Conservation (phyloP, 1,139 yeast genomes). For the Geotrichum citri-aurantii region DNA sequence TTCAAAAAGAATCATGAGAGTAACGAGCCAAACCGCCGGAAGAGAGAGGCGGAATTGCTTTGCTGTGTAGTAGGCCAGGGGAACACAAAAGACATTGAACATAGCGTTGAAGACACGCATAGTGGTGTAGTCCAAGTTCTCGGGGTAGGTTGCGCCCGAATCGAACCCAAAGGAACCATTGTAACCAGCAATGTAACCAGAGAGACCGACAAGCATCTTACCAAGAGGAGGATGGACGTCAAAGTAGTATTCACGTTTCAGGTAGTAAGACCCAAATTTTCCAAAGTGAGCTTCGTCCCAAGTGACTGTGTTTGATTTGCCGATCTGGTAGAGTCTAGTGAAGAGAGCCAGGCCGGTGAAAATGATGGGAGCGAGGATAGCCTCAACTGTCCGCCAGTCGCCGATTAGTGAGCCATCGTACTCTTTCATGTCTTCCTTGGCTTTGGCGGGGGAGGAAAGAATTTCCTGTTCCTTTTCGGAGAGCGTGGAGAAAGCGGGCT, state of each 20-base stretch:
- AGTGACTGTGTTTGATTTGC: constrained; percentile 57
- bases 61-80: constrained; percentile 87
- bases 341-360: constrained; percentile 59
- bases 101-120: constrained; percentile 94
- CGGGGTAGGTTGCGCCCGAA: constrained; percentile 82
- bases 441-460: constrained; percentile 3
- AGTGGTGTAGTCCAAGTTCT: constrained; percentile 73
- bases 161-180: constrained; percentile 95
- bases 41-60: constrained; percentile 77
- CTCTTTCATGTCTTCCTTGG: not conserved
- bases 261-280: constrained; percentile 87
- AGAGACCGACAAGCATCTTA: constrained; percentile 90
- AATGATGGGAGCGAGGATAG: constrained; percentile 48
- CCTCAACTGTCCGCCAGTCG: constrained; percentile 37
- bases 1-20: constrained; percentile 82
- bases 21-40: constrained; percentile 81
- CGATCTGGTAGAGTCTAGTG: constrained; percentile 64
- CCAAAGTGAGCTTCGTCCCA: constrained; percentile 97
- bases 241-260: constrained; percentile 89
- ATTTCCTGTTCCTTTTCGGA: constrained; percentile 11
- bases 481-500: not conserved
- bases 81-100: constrained; percentile 86
- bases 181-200: constrained; percentile 92
- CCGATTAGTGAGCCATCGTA: constrained; percentile 18
- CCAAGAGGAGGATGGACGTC: constrained; percentile 99